Base-by-base conservation (phyloP, 495 filamentous ascomycete species). In the Gamarada debralockiae region DNA sequence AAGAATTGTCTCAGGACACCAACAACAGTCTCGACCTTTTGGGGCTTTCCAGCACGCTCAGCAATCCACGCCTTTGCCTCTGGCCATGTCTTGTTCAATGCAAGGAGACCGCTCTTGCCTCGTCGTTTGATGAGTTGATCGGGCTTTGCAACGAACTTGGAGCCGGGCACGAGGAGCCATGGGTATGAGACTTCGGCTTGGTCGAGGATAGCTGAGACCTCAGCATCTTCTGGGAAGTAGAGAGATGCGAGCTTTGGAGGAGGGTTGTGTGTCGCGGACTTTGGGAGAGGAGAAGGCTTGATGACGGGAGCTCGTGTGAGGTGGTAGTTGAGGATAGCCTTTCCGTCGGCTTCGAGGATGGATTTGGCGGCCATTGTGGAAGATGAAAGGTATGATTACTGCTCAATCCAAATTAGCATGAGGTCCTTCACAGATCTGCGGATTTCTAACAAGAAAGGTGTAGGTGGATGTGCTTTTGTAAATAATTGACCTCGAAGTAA, bases 321-420 rank as follows among this genome's bases (percentile, higher is more conserved):
- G 83, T 99, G 93, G 80, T 96, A 99, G 86, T 96, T 97, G 80
- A 99, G 79, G 79, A 99, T 97, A 78, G 93, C 93, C 87, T 99
- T 99, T 83, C 93, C 93, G 76, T 99, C 93, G 79, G 95, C 93
- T 76, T 99, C 93, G 81, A 85, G 73, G 66, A 99, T 97, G 54
- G 92, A 86, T 76, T 99, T 99, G 72, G 93, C 95, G 70, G 93
- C 95, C 93, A 99, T 98, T 78, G 66, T 78, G 66, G 52, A 60
- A 27, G 58, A 33, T 39, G 43, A 41, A 43, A 51, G 51, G 45
- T 47, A 40, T 34, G 44, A 52, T 59, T 57, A 48, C 48, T 64
- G 50, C 60, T 41, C 8, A 12, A 50, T 7, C 9, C 33, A 34
- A 40, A 51, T 62, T 24, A 62, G 59, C 41, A 31, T 7, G 34